Conservation (phyloP, 805 yeast genomes). For the Maudiozyma bulderi region DNA sequence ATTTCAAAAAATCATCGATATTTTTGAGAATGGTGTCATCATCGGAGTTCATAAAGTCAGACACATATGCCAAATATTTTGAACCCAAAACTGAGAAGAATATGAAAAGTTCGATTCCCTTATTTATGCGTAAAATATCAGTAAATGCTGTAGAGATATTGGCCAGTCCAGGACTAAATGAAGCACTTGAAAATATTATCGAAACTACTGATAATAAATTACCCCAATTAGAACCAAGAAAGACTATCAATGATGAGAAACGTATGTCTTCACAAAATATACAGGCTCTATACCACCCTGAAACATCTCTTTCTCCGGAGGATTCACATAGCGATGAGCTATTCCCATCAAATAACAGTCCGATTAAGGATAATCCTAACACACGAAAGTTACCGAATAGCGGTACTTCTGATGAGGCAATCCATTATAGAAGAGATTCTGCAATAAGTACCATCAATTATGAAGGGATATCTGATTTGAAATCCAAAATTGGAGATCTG, state of each 20-base stretch:
- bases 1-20: slow-evolving; percentile 49
- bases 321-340: neutral
- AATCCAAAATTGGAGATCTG: slow-evolving; percentile 57
- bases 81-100: slow-evolving; percentile 1
- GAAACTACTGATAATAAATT: slow-evolving; percentile 7
- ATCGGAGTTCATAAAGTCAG: slow-evolving; percentile 28
- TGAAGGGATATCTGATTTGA: slow-evolving; percentile 27
- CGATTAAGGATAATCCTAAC: neutral
- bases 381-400: too few relatives aligned
- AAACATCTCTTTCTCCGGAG: neutral
- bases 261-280: neutral
- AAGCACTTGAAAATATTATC: slow-evolving; percentile 25
- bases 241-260: slow-evolving; percentile 2
- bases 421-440: neutral
- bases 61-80: slow-evolving; percentile 14
- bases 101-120: slow-evolving; percentile 13
- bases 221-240: slow-evolving; percentile 8
- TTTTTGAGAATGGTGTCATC: slow-evolving; percentile 46
- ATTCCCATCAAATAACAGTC: neutral
- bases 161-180: slow-evolving; percentile 26
- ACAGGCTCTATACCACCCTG: neutral
- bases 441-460: neutral
- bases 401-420: neutral
- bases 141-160: slow-evolving; percentile 8
- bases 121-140: neutral